These are phyloP conservation scores for Trichocladium uniseriatum DNA, from an alignment of 495 filamentous ascomycete genomes.

Conservation along the genomic window DNA sequence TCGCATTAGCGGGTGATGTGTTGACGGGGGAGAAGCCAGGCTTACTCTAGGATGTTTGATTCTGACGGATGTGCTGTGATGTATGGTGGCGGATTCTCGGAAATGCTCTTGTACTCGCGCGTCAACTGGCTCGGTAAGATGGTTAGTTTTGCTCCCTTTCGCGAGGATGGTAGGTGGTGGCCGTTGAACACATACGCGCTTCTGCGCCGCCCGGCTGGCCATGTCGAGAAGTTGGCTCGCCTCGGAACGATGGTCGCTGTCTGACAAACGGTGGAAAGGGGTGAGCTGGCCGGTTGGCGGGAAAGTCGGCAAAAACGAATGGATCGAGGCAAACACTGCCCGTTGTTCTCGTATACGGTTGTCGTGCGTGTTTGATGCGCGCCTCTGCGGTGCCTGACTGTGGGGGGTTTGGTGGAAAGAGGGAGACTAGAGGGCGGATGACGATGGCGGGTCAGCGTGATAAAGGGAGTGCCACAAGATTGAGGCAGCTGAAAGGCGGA, in stretches of 20 bases:
- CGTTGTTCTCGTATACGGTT: not conserved
- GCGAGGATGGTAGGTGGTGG: not conserved
- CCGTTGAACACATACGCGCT: conserved; percentile 52
- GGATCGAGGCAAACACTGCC: not conserved
- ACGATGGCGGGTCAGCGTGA: not conserved
- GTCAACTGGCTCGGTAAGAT: conserved; percentile 52
- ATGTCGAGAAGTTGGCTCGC: conserved; percentile 55
- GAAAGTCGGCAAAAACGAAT: no score
- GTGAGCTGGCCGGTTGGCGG: no score
- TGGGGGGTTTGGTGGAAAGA: not conserved
- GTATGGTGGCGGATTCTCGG: conserved; percentile 85
- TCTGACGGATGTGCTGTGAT: conserved; percentile 93
- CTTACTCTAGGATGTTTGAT: conserved; percentile 82
- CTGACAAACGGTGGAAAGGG: no score
- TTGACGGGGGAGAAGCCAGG: no score
- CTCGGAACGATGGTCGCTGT: conserved; percentile 29
- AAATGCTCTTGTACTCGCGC: conserved; percentile 87
- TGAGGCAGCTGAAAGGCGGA: no score
- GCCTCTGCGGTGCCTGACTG: not conserved
- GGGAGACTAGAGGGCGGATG: not conserved
- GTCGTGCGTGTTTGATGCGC: not conserved
- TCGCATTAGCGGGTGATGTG: not conserved
- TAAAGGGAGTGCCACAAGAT: not conserved
- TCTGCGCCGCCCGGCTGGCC: conserved; percentile 77
- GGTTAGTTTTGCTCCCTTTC: not conserved